Conservation (phyloP, 306 rosid species). For the Purshia tridentata region DNA sequence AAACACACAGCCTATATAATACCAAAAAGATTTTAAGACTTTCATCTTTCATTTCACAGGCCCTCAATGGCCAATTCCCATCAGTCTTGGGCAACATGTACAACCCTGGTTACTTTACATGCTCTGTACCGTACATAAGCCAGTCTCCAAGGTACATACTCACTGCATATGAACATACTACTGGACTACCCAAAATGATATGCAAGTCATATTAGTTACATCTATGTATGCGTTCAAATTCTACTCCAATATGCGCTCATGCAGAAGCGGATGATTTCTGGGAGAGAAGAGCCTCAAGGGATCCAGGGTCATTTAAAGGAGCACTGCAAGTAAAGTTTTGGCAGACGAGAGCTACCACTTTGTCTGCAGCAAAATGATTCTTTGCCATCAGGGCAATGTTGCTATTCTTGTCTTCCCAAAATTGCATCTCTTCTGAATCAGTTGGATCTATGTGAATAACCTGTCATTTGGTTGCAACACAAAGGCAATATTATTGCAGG, state of each 20-base stretch:
- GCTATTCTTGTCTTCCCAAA: conserved; percentile 81
- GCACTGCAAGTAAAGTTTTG: conserved; percentile 81
- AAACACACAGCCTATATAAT: too few species aligned
- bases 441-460: conserved; percentile 75
- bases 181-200: background rate
- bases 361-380: conserved; percentile 43
- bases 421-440: conserved; percentile 60
- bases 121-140: too few species aligned
- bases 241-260: background rate
- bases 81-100: too few species aligned
- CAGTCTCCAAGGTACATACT: too few species aligned
- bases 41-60: too few species aligned
- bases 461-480: conserved; percentile 35
- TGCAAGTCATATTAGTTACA: background rate
- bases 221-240: background rate
- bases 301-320: conserved; percentile 45
- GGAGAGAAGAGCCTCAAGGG: conserved; percentile 57
- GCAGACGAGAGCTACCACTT: conserved; percentile 76
- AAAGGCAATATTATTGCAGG: background rate
- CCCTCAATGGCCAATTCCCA: too few species aligned
- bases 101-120: too few species aligned
- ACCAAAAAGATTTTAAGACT: too few species aligned
- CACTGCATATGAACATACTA: too few species aligned
- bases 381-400: conserved; percentile 69
- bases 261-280: conserved; percentile 34